Conservation (phyloP, 495 filamentous ascomycete genomes). For the Trichodelitschia bisporula region DNA sequence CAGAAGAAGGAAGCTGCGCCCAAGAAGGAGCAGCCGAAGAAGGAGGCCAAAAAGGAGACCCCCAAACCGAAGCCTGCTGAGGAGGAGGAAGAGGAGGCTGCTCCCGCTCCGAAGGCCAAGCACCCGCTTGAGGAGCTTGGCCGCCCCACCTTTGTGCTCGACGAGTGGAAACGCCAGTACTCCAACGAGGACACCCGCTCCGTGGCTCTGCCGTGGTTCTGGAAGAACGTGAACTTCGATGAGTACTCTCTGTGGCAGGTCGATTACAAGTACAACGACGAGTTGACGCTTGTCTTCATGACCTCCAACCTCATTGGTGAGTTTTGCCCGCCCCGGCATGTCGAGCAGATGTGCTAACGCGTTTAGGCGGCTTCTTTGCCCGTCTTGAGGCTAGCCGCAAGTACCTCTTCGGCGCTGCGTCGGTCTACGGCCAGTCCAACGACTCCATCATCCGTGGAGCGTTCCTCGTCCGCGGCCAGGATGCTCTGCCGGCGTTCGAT, state of each 20-base stretch:
- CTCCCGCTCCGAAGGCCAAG: constrained; percentile 70
- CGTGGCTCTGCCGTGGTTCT: constrained; percentile 88
- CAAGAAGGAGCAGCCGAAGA: constrained; percentile 32
- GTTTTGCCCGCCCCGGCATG: constrained; percentile 2
- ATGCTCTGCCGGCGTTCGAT: constrained; percentile 66
- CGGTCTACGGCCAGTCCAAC: constrained; percentile 70
- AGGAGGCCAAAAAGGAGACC: constrained; percentile 24
- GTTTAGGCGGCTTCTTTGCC: constrained; percentile 68
- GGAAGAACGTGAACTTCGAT: constrained; percentile 73
- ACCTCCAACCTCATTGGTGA: constrained; percentile 74
- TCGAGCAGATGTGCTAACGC: constrained; percentile 4
- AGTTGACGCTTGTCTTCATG: constrained; percentile 96
- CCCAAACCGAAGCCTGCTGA: constrained; percentile 24
- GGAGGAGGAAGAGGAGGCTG: constrained; percentile 44
- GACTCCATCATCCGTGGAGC: constrained; percentile 75
- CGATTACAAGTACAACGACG: constrained; percentile 95
- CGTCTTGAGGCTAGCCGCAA: constrained; percentile 96
- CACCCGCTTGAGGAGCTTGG: constrained; percentile 80
- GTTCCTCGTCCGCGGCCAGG: constrained; percentile 82
- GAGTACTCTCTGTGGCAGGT: constrained; percentile 88
- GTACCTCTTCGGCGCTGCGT: constrained; percentile 85
- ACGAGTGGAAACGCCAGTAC: constrained; percentile 98
- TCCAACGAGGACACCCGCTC: constrained; percentile 79
- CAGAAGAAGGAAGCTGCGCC: constrained; percentile 65
- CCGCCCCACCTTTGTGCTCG: constrained; percentile 54